Percentiles rank a stretch among this genome's conserved stretches.
Evolutionary conservation across 1,139 yeast genomes (phyloP).

Genomic region (Pichia sp.): DNA sequence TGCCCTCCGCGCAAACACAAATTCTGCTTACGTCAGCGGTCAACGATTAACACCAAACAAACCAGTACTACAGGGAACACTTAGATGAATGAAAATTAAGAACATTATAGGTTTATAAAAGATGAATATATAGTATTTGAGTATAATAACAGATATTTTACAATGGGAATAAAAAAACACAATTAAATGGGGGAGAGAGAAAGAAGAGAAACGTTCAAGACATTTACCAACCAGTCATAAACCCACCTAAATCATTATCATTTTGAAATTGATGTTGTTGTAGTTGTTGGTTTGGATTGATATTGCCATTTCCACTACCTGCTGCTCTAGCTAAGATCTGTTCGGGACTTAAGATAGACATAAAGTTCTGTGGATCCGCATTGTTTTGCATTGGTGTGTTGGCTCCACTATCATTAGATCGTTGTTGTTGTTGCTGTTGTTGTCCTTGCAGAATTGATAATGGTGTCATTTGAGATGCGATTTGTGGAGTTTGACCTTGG

Average conservation of each 20-base stretch:
- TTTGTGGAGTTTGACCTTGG: slow-evolving; percentile 5
- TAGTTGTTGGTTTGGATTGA: not conserved
- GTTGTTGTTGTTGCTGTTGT: slow-evolving; percentile 8
- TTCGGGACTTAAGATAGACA: slow-evolving; percentile 29
- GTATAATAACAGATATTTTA: too few relatives aligned
- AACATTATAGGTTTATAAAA: too few relatives aligned
- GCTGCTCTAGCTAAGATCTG: slow-evolving; percentile 31
- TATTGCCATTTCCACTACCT: not conserved
- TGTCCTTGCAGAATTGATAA: slow-evolving; percentile 16
- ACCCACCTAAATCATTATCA: not conserved
- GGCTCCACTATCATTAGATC: not conserved
- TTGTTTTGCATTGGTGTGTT: slow-evolving; percentile 14
- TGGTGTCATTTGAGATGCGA: slow-evolving; percentile 14
- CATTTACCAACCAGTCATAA: not conserved
- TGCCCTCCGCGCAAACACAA: not conserved
- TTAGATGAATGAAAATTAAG: too few relatives aligned
- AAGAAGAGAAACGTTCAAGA: not conserved
- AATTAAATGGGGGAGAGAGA: not conserved
- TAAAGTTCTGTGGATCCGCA: slow-evolving; percentile 11
- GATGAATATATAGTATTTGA: too few relatives aligned
- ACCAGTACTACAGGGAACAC: too few relatives aligned
- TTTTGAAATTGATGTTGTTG: not conserved
- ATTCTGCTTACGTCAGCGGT: not conserved
- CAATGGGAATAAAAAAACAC: too few relatives aligned
- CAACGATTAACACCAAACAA: too few relatives aligned